Evolutionary conservation across 495 filamentous ascomycete species (phyloP), one percentile per base, ranked within the genome.

Genomic region (Penicillium roqueforti): DNA sequence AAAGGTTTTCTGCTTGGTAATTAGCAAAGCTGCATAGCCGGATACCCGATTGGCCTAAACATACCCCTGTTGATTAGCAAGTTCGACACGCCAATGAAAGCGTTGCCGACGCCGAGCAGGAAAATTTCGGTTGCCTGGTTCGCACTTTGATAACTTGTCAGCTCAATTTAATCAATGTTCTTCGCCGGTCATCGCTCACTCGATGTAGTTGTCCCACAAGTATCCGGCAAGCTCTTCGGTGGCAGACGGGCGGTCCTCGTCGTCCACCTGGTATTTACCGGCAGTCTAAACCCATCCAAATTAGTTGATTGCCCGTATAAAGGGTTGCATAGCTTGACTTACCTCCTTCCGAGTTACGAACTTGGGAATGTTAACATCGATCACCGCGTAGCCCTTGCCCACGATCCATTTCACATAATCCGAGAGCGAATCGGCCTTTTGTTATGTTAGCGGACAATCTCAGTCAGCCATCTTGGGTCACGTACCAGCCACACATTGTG

Each of bases 151-250:
- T 47, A 23, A 29, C 7, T 25, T 39, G 36, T 31, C 20, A 22
- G 47, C 14, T 29, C 6, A 32, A 31, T 29, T 52, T 34, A 59
- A 29, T 26, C 28, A 38, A 43, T 19, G 31, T 14, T 42, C 31
- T 19, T 23, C 5, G 4, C 14, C 42, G 41, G 25, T 26, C 13
- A 34, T 20, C 11, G 18, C 73, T 59, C 74, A 84, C 79, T 95
- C 88, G 31, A 98, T 87, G 59, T 96, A 96, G 62, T 98, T 98
- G 59, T 97, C 92, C 95, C 95, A 98, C 29, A 98, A 67, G 61
- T 95, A 97, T 49, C 80, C 82, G 16, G 90, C 86, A 7, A 97
- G 70, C 56, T 93, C 87, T 50, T 86, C 80, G 0, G 85, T 85
- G 38, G 84, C 81, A 38, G 65, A 70, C 3, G 73, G 66, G 8